These are phyloP conservation scores for Mycena citricolor DNA, from an alignment of 1,284 basidiomycete genomes.

Conservation along the genomic window DNA sequence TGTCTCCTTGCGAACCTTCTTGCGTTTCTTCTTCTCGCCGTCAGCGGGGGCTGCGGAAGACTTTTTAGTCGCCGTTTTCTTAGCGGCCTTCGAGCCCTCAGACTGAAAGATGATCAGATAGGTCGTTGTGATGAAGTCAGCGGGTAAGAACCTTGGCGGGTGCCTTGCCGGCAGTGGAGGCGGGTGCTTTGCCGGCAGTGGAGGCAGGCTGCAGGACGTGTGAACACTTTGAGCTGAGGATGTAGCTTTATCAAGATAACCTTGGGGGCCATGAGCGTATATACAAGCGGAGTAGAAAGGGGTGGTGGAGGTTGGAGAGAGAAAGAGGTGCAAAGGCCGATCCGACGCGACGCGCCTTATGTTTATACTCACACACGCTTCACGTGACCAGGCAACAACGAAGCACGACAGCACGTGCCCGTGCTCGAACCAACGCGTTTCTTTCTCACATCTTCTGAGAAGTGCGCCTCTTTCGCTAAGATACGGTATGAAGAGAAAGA, in stretches of 20 bases:
- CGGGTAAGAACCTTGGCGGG: constrained; percentile 73
- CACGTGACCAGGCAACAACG: too few species aligned
- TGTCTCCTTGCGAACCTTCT: constrained; percentile 88
- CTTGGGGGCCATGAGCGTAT: constrained; percentile 72
- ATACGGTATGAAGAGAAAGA: too few species aligned
- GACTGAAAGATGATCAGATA: constrained; percentile 31
- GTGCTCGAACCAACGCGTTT: too few species aligned
- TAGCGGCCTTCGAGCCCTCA: constrained; percentile 74
- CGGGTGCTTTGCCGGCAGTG: constrained; percentile 81
- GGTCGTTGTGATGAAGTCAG: too few species aligned
- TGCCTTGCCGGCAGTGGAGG: constrained; percentile 74
- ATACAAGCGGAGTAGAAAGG: too few species aligned
- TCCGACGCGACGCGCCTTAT: too few species aligned
- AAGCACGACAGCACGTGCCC: too few species aligned
- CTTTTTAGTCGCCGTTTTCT: constrained; percentile 70
- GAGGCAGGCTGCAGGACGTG: constrained; percentile 52
- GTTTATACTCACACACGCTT: too few species aligned
- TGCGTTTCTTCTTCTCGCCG: constrained; percentile 87
- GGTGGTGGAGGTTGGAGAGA: too few species aligned
- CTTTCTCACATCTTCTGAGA: too few species aligned
- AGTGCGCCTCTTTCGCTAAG: too few species aligned
- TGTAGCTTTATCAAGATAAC: background rate
- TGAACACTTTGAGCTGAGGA: background rate
- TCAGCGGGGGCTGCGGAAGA: constrained; percentile 57
- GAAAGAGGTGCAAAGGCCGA: background rate